phyloP scores from a whole-genome alignment of 495 filamentous ascomycete genomes.

The Podospora comata region DNA sequence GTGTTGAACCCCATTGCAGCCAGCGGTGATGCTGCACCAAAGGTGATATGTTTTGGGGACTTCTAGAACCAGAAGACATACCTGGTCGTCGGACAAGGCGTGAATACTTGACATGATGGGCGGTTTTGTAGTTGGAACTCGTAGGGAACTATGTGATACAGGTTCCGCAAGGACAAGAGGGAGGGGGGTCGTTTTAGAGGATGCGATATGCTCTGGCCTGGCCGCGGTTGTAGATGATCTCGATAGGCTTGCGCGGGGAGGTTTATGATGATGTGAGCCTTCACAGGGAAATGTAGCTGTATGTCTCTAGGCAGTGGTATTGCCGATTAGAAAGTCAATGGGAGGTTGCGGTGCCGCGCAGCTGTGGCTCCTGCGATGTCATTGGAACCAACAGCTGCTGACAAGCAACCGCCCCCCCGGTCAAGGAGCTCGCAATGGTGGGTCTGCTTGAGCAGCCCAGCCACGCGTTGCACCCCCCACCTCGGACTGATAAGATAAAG shows the following conservation, averaged over 20 bases:
- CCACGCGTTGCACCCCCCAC: conserved; percentile 1
- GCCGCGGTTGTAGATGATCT: background rate
- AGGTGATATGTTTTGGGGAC: background rate
- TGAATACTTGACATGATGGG: conserved; percentile 84
- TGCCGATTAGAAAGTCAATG: background rate
- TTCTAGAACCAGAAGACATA: conserved; percentile 35
- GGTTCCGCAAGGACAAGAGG: conserved; percentile 5
- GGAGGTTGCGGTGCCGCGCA: conserved; percentile 10
- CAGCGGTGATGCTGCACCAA: background rate
- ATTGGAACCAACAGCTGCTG: conserved; percentile 25
- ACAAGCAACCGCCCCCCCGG: conserved; percentile 10
- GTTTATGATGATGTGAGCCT: background rate
- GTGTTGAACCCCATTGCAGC: background rate
- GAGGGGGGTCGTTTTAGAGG: background rate
- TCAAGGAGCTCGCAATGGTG: conserved; percentile 6
- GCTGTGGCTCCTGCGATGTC: conserved; percentile 14
- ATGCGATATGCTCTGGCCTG: background rate
- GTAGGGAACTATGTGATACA: background rate
- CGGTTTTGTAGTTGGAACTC: conserved; percentile 25
- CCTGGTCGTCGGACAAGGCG: conserved; percentile 97
- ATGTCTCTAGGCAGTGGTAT: background rate
- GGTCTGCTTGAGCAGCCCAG: background rate
- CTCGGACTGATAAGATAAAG: conserved; percentile 4
- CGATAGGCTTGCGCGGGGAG: background rate
- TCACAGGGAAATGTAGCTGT: background rate